phyloP scores from a whole-genome alignment of 2,329 filamentous ascomycete genomes.

The Botrytis elliptica region DNA sequence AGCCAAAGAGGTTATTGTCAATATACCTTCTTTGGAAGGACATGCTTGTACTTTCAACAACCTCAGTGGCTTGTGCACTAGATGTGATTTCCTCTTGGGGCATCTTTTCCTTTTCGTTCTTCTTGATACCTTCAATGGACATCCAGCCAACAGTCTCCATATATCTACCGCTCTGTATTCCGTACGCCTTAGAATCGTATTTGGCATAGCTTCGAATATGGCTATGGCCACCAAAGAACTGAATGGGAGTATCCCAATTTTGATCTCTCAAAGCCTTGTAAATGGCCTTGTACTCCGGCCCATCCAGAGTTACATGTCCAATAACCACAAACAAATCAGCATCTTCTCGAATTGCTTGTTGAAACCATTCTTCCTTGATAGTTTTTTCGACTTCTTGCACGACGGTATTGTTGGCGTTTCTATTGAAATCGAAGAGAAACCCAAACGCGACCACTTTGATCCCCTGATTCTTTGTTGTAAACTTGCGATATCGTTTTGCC shows the following conservation, averaged over 20 bases:
- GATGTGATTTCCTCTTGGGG: constrained; percentile 27
- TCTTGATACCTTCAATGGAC: constrained; percentile 66
- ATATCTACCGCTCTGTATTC: constrained; percentile 84
- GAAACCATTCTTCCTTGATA: constrained; percentile 85
- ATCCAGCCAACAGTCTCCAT: constrained; percentile 95
- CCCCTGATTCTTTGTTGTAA: constrained; percentile 86
- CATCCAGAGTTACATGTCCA: constrained; percentile 81
- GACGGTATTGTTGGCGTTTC: constrained; percentile 86
- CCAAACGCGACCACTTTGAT: constrained; percentile 85
- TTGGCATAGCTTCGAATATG: constrained; percentile 83
- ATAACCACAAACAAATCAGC: constrained; percentile 83
- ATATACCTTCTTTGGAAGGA: constrained; percentile 81
- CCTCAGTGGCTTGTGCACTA: not conserved
- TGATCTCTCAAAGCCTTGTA: constrained; percentile 74
- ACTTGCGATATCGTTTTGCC: constrained; percentile 80
- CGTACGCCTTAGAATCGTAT: constrained; percentile 76
- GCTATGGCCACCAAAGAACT: constrained; percentile 87
- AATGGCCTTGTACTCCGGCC: constrained; percentile 73
- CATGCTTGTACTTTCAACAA: constrained; percentile 41
- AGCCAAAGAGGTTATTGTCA: constrained; percentile 86
- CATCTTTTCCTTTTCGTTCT: constrained; percentile 33
- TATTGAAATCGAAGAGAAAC: constrained; percentile 91
- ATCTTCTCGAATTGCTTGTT: constrained; percentile 77
- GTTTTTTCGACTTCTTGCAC: constrained; percentile 79
- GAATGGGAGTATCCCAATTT: constrained; percentile 80